phyloP scores from a whole-genome alignment of 2,329 filamentous ascomycete genomes.

The Botrytis hyacinthi region DNA sequence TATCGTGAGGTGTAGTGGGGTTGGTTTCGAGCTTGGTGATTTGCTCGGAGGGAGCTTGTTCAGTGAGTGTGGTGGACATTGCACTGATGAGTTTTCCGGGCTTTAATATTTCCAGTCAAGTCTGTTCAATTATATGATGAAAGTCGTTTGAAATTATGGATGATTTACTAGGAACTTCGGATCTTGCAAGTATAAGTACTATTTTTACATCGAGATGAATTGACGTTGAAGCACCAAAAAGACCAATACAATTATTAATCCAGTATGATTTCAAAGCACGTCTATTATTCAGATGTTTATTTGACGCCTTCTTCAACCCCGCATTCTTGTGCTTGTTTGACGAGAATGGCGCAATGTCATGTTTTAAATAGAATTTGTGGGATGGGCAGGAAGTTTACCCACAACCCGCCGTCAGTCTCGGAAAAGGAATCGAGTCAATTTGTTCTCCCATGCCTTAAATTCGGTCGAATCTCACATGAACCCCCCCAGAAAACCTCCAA shows the following conservation, averaged over 20 bases:
- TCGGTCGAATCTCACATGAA: neutral
- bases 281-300: neutral
- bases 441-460: neutral
- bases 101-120: neutral
- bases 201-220: neutral
- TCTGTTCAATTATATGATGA: neutral
- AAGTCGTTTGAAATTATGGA: neutral
- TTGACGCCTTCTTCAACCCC: neutral
- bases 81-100: neutral
- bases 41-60: slow-evolving; percentile 6
- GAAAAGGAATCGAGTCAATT: neutral
- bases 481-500: neutral
- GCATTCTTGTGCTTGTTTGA: neutral
- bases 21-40: neutral
- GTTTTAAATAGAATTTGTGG: neutral
- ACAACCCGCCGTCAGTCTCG: neutral
- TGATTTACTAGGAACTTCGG: neutral
- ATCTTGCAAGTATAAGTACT: slow-evolving; percentile 9
- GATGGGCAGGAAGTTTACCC: too few relatives aligned
- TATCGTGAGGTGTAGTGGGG: slow-evolving; percentile 20
- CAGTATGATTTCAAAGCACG: slow-evolving; percentile 18
- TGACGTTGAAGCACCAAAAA: neutral
- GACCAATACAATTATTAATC: slow-evolving; percentile 12
- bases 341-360: slow-evolving; percentile 14
- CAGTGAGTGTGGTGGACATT: slow-evolving; percentile 18